A percentile compares a stretch with the other conserved stretches of the same genome.
Conservation (phyloP, 345 rosid species). For the Ailanthus altissimus region DNA sequence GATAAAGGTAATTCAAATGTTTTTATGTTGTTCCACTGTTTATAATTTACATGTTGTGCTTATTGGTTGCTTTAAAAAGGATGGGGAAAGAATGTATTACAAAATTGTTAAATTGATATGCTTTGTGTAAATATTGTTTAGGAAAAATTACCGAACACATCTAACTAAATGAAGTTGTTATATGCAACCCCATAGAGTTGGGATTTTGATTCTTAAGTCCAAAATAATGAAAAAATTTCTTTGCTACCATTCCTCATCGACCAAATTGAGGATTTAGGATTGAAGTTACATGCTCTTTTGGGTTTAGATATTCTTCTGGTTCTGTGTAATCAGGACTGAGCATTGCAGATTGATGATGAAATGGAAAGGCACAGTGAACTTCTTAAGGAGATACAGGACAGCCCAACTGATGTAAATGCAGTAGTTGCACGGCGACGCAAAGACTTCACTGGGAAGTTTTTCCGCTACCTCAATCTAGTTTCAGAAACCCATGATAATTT, state of each 20-base stretch:
- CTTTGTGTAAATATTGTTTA: background rate
- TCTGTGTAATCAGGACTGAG: constrained; percentile 44
- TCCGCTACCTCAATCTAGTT: constrained; percentile 60
- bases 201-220: background rate
- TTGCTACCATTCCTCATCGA: background rate
- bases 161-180: background rate
- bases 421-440: constrained; percentile 68
- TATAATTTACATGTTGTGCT: background rate
- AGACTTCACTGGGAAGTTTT: constrained; percentile 83
- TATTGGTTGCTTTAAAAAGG: background rate
- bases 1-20: too few relatives aligned
- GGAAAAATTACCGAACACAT: background rate
- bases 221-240: background rate
- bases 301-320: constrained; percentile 33
- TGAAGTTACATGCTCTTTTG: constrained; percentile 24
- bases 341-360: constrained; percentile 88
- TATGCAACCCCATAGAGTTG: background rate
- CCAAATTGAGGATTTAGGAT: background rate
- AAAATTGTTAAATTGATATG: background rate
- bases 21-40: background rate
- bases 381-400: constrained; percentile 76
- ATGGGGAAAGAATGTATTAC: background rate
- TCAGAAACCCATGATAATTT: constrained; percentile 65
- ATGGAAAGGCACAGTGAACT: constrained; percentile 80
- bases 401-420: constrained; percentile 77